These are phyloP conservation scores for Alternaria dauci DNA, from an alignment of 2,329 filamentous ascomycete genomes.

Conservation along the genomic window DNA sequence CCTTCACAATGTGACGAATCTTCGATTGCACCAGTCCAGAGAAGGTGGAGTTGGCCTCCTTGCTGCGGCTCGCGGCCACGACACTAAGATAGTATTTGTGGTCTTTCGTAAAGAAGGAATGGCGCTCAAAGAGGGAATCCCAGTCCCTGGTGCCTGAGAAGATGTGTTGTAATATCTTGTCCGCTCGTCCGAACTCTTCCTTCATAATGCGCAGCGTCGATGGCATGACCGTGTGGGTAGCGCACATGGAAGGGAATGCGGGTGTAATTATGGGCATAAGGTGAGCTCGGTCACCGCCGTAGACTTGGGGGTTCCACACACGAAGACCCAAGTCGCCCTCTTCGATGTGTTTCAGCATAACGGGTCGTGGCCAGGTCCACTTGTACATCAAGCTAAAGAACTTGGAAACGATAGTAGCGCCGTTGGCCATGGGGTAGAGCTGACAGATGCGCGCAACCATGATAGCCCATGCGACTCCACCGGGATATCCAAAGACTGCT, in stretches of 20 bases:
- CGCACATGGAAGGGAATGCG: constrained; percentile 96
- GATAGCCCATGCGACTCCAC: constrained; percentile 98
- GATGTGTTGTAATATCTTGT: constrained; percentile 80
- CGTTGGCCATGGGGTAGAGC: constrained; percentile 90
- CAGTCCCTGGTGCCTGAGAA: constrained; percentile 78
- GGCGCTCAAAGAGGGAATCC: constrained; percentile 88
- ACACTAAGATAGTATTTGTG: constrained; percentile 97
- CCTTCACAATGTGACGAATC: constrained; percentile 82
- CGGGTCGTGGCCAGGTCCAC: constrained; percentile 95
- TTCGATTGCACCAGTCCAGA: constrained; percentile 94
- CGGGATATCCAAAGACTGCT: constrained; percentile 95
- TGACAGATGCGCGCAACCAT: constrained; percentile 95
- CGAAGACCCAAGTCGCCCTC: constrained; percentile 80
- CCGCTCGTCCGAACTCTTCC: constrained; percentile 79
- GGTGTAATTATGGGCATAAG: constrained; percentile 99
- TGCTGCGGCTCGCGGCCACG: constrained; percentile 80
- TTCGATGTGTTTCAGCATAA: constrained; percentile 87
- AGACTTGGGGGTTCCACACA: constrained; percentile 94
- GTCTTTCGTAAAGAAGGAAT: constrained; percentile 90
- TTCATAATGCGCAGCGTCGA: constrained; percentile 88
- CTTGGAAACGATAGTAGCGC: constrained; percentile 86
- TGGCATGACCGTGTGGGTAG: constrained; percentile 89
- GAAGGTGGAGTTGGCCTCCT: constrained; percentile 87
- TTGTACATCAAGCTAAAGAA: constrained; percentile 92
- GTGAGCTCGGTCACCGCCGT: constrained; percentile 82